A percentile compares a stretch with the other conserved stretches of the same genome.
These are phyloP conservation scores for Cercospora berteroae DNA, from an alignment of 2,329 filamentous ascomycete genomes.

Conservation along the genomic window DNA sequence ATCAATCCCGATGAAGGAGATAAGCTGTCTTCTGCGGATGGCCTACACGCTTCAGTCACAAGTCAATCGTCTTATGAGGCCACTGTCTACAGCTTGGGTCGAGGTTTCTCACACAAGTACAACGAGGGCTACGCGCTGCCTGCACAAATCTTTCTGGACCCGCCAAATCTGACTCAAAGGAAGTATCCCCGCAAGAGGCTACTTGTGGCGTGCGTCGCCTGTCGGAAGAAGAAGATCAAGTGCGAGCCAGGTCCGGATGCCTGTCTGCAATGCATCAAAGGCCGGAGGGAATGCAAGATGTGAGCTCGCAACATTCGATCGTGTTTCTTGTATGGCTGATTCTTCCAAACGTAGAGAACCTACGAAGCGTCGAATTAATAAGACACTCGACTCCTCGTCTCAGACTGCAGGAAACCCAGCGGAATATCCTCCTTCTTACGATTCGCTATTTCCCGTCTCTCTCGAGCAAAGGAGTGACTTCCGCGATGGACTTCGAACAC, in stretches of 20 bases:
- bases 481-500: no score
- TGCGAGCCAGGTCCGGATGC: conserved; percentile 15
- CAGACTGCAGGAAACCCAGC: no score
- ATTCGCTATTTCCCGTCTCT: no score
- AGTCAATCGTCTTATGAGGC: conserved; percentile 1
- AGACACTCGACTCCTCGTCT: no score
- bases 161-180: conserved; percentile 9
- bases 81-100: background rate
- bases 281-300: conserved; percentile 12
- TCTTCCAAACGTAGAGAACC: conserved; percentile 13
- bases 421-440: no score
- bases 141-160: conserved; percentile 13
- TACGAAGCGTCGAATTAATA: conserved; percentile 2
- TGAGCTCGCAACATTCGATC: conserved; percentile 2
- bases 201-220: conserved; percentile 12
- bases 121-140: conserved; percentile 14
- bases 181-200: conserved; percentile 17
- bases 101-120: conserved; percentile 2
- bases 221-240: conserved; percentile 19
- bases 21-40: background rate
- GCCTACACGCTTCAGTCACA: background rate
- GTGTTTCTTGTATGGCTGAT: background rate
- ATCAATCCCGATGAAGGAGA: conserved; percentile 6
- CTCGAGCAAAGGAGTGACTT: no score
- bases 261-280: conserved; percentile 20